These are phyloP conservation scores for Fusarium oxysporum DNA, from an alignment of 2,329 filamentous ascomycete species.

Conservation along the genomic window DNA sequence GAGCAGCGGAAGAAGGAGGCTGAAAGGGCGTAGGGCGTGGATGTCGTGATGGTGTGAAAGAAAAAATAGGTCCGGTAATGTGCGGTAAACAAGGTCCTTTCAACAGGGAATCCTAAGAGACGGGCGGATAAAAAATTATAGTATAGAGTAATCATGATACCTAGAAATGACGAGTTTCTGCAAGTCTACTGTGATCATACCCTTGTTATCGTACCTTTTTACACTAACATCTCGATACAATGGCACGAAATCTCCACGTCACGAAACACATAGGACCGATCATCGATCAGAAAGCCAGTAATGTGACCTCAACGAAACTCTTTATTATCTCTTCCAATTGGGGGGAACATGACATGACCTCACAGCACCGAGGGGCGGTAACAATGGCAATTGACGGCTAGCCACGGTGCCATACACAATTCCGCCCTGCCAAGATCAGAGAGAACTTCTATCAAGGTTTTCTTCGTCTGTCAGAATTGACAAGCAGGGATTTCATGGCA, in stretches of 20 bases:
- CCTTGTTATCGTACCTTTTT: neutral
- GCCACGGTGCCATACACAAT: slow-evolving; percentile 31
- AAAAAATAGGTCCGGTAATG: slow-evolving; percentile 10
- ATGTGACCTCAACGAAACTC: slow-evolving; percentile 24
- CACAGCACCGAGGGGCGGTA: slow-evolving; percentile 7
- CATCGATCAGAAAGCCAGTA: slow-evolving; percentile 20
- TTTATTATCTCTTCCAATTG: neutral
- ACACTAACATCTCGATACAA: slow-evolving; percentile 10
- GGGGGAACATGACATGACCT: slow-evolving; percentile 14
- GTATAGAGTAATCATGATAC: slow-evolving; percentile 34
- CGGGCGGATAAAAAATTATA: neutral
- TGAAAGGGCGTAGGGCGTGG: slow-evolving; percentile 48
- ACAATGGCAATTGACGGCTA: slow-evolving; percentile 45
- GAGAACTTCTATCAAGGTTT: neutral
- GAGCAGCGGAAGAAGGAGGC: slow-evolving; percentile 64
- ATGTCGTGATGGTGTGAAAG: neutral
- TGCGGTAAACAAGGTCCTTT: slow-evolving; percentile 31
- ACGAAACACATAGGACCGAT: slow-evolving; percentile 10
- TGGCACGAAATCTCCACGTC: slow-evolving; percentile 8
- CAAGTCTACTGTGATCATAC: neutral
- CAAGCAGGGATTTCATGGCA: slow-evolving; percentile 16
- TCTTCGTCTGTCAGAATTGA: slow-evolving; percentile 24
- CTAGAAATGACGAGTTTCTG: slow-evolving; percentile 7
- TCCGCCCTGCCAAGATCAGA: slow-evolving; percentile 35
- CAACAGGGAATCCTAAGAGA: slow-evolving; percentile 38